These are phyloP conservation scores for Ammopiptanthus mongolicus DNA, from an alignment of 306 rosid genomes.

Conservation along the genomic window DNA sequence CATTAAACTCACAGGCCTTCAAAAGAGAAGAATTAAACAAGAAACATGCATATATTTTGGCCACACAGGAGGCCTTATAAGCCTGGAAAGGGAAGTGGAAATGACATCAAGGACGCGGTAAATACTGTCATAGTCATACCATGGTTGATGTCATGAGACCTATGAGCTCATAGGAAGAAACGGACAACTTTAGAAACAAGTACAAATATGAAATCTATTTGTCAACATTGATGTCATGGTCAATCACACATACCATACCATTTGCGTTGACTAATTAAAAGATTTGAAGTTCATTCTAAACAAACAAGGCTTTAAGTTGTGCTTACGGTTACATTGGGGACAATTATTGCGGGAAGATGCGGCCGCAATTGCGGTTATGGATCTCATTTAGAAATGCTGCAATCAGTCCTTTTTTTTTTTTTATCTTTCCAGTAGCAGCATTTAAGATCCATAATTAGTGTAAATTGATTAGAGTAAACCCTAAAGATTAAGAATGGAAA, in stretches of 20 bases:
- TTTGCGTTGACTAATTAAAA: background rate
- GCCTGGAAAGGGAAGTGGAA: background rate
- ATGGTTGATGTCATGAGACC: background rate
- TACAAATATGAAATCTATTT: background rate
- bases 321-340: too few species aligned
- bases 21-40: background rate
- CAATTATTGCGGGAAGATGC: too few species aligned
- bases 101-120: background rate
- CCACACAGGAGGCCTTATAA: background rate
- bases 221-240: background rate
- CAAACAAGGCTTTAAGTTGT: too few species aligned
- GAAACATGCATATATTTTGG: background rate
- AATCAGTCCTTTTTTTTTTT: too few species aligned
- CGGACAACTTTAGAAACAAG: background rate
- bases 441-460: background rate
- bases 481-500: too few species aligned
- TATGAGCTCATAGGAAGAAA: background rate
- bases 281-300: background rate
- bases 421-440: too few species aligned
- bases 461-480: background rate
- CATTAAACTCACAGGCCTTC: background rate
- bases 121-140: background rate
- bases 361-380: too few species aligned
- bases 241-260: background rate
- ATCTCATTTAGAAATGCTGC: too few species aligned